phyloP scores from a whole-genome alignment of 768 basidiomycete species.

The Podaxis carcinomalis region DNA sequence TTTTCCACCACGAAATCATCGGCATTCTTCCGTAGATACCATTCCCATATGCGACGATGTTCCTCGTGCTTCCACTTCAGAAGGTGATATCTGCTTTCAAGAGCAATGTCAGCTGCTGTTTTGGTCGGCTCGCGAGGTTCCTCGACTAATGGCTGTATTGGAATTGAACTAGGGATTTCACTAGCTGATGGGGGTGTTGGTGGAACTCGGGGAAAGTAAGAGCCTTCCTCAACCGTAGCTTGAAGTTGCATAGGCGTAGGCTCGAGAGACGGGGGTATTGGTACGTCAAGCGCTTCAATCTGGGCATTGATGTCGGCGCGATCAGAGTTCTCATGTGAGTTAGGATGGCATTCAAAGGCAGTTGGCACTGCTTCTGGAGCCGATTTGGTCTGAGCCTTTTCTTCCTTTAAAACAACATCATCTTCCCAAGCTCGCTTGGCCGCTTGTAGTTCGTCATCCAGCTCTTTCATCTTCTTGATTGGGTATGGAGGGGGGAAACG shows the following conservation, averaged over 20 bases:
- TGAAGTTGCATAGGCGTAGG: conserved; percentile 27
- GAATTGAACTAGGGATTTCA: background rate
- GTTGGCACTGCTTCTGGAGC: conserved; percentile 34
- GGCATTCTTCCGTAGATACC: conserved; percentile 84
- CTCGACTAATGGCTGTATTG: background rate
- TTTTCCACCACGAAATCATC: conserved; percentile 90
- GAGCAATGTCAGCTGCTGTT: conserved; percentile 62
- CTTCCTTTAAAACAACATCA: conserved; percentile 75
- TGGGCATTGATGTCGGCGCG: conserved; percentile 59
- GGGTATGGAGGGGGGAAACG: conserved; percentile 92
- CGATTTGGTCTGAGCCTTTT: conserved; percentile 44
- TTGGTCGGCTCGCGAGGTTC: conserved; percentile 40
- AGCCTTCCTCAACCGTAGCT: conserved; percentile 25
- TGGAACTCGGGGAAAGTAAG: conserved; percentile 26
- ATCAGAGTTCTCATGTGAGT: conserved; percentile 16
- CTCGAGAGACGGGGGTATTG: conserved; percentile 21
- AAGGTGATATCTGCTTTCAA: conserved; percentile 67
- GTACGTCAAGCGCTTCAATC: conserved; percentile 51
- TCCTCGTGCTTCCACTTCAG: conserved; percentile 83
- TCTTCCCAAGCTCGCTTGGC: conserved; percentile 84
- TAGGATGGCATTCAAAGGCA: conserved; percentile 6
- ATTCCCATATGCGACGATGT: conserved; percentile 89
- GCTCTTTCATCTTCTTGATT: conserved; percentile 79
- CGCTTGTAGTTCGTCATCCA: conserved; percentile 72
- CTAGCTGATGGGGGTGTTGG: conserved; percentile 9